Conservation (phyloP, 768 basidiomycete genomes). For the Collybiopsis confluens region DNA sequence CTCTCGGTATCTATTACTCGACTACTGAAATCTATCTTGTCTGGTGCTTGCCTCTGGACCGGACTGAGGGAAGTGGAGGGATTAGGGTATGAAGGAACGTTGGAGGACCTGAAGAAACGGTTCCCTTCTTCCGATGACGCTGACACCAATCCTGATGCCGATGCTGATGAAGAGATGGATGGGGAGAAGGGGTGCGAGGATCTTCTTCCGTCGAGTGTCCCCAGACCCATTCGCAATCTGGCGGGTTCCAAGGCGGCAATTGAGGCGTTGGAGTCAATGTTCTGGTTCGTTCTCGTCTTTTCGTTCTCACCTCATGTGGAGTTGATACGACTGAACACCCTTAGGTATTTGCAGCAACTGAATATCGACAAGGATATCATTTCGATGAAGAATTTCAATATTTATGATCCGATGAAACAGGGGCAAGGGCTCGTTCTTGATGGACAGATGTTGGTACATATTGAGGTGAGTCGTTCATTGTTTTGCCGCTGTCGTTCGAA, state of each 20-base stretch:
- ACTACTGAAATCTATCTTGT: slow-evolving; percentile 75
- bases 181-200: slow-evolving; percentile 49
- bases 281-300: slow-evolving; percentile 51
- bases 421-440: slow-evolving; percentile 86
- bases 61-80: slow-evolving; percentile 82
- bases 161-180: slow-evolving; percentile 31
- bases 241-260: slow-evolving; percentile 61
- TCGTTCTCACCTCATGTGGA: not conserved
- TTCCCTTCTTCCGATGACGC: slow-evolving; percentile 34
- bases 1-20: slow-evolving; percentile 80
- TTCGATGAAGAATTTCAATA: slow-evolving; percentile 95
- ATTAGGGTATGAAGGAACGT: slow-evolving; percentile 64
- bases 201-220: slow-evolving; percentile 45
- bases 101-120: slow-evolving; percentile 62
- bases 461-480: slow-evolving; percentile 49
- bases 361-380: slow-evolving; percentile 96
- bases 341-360: slow-evolving; percentile 84
- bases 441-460: slow-evolving; percentile 91
- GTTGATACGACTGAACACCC: too few relatives aligned
- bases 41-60: slow-evolving; percentile 85
- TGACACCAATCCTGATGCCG: too few relatives aligned
- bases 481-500: too few relatives aligned
- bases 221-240: slow-evolving; percentile 75
- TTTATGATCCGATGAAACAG: slow-evolving; percentile 91
- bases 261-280: slow-evolving; percentile 85